These are phyloP conservation scores for Penicillium egyptiacum DNA, from an alignment of 495 filamentous ascomycete genomes.

Conservation along the genomic window DNA sequence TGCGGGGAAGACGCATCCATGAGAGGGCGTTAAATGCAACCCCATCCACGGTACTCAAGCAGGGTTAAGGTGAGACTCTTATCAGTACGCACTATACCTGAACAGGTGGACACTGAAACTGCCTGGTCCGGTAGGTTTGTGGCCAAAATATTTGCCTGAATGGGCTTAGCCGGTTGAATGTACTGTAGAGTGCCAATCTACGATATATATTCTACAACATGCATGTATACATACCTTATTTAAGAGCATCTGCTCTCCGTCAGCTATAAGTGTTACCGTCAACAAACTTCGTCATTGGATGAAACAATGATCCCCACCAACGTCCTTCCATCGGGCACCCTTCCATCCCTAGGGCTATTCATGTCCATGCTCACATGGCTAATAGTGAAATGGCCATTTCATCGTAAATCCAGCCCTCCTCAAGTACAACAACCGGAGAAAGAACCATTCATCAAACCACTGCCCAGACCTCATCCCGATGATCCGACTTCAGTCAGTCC, in stretches of 20 bases:
- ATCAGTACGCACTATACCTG: neutral
- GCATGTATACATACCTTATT: neutral
- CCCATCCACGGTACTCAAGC: neutral
- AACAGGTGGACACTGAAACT: neutral
- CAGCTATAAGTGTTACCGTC: too few species aligned
- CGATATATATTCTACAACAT: neutral
- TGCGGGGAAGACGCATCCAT: neutral
- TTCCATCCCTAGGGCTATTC: constrained; percentile 8
- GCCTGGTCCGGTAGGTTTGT: neutral
- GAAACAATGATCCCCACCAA: neutral
- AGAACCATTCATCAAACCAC: constrained; percentile 15
- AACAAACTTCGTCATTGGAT: neutral
- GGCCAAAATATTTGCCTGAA: constrained; percentile 15
- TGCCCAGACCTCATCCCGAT: constrained; percentile 8
- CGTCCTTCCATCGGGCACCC: neutral
- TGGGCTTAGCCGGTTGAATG: neutral
- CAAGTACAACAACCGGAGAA: neutral
- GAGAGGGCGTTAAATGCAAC: neutral
- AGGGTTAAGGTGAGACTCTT: neutral
- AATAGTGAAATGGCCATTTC: constrained; percentile 8
- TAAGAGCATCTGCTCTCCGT: neutral
- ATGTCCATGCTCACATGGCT: constrained; percentile 3
- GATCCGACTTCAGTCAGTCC: constrained; percentile 51
- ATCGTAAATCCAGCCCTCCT: neutral
- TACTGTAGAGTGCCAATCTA: neutral